Base-by-base conservation (phyloP, 768 basidiomycete species). In the Calocybe gangraenosa region DNA sequence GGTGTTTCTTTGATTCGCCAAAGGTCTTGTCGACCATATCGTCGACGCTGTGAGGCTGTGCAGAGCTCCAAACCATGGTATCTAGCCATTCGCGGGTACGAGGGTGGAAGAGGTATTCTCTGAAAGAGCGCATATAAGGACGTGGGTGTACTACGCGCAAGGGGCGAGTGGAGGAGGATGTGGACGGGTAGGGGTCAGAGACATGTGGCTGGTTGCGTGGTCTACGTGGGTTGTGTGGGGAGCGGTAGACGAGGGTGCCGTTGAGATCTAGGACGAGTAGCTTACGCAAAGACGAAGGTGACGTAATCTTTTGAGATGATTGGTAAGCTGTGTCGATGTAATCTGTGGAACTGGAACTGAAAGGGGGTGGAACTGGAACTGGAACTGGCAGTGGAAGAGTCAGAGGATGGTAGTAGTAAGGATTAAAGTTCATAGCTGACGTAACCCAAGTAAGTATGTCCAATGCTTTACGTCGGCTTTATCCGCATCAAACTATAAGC, bases 41-140 rank as follows among this genome's bases (percentile, higher is more conserved):
- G 0, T 65, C 61, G 7, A 90, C 89, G 57, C 78, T 88, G 40
- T 82, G 82, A 1, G 88, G 87, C 57, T 90, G 87, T 3, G 90
- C 90, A 2, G 84, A 87, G 57, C 84, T 87, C 90, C 90, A 93
- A 3, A 93, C 76, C 85, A 92, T 92, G 3, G 84, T 81, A 47
- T 90, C 86, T 15, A 91, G 71, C 84, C 87, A 89, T 11, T 56
- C 54, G 25, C 63, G 67, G n/a, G 82, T 87, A 14, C 67, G 52
- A 0, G 73, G 64, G 39, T 81, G 78, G 52, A 88, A 81, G 2
- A 90, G 62, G 56, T 85, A 91, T 2, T 71, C 60, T 3, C 71
- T 58, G 53, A 91, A 86, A 1, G 82, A 61, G 3, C 63, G 46
- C 53, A 90, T 69, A 60, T 82, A 92, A 0, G 88, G 85, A 13